phyloP scores from a whole-genome alignment of 768 basidiomycete species.

The Brasilioporus rufonigricans region DNA sequence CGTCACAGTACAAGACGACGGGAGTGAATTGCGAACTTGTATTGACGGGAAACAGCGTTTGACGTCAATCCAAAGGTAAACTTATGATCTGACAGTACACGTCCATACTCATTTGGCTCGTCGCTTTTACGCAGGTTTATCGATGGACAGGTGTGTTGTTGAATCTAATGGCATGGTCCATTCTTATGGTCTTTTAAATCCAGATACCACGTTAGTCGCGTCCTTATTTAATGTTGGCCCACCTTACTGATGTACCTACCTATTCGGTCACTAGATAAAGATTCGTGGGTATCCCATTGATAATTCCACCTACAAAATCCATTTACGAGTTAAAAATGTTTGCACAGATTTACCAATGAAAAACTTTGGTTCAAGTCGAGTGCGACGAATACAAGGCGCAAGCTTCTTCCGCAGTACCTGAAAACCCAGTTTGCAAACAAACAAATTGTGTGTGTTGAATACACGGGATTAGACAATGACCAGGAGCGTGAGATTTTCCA shows the following conservation, averaged over 20 bases:
- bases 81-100: neutral
- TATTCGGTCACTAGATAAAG: conserved; percentile 32
- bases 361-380: conserved; percentile 38
- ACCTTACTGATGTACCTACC: conserved; percentile 4
- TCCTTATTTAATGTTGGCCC: neutral
- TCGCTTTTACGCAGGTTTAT: conserved; percentile 42
- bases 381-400: conserved; percentile 20
- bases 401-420: conserved; percentile 34
- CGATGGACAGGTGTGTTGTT: conserved; percentile 48
- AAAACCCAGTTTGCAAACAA: conserved; percentile 41
- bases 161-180: neutral
- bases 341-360: conserved; percentile 30
- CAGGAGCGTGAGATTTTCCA: conserved; percentile 70
- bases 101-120: neutral
- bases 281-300: conserved; percentile 32
- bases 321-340: neutral
- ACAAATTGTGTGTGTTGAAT: conserved; percentile 54
- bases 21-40: conserved; percentile 47
- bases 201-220: conserved; percentile 44
- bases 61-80: conserved; percentile 60
- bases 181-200: conserved; percentile 8
- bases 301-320: neutral
- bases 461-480: conserved; percentile 43
- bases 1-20: conserved; percentile 38
- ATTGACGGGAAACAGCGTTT: conserved; percentile 76